Conservation (phyloP, 371 early-diverging fungal genomes). For the Saksenaea vasiformis region DNA sequence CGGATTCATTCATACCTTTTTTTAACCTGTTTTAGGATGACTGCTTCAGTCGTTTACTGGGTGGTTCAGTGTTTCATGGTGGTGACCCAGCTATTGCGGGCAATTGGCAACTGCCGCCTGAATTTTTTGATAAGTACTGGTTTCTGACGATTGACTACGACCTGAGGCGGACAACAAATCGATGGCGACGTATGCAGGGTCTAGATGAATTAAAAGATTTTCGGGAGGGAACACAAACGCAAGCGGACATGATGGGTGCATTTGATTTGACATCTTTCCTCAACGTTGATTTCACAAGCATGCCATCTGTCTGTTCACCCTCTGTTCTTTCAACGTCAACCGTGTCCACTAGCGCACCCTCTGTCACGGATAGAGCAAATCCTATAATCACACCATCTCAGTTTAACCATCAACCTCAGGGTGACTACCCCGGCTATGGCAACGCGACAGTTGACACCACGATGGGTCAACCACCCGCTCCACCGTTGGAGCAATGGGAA, state of each 20-base stretch:
- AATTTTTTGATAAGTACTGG: slow-evolving; percentile 62
- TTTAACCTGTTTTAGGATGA: slow-evolving; percentile 36
- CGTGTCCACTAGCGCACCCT: background rate
- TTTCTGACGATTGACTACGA: slow-evolving; percentile 53
- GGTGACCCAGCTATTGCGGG: slow-evolving; percentile 58
- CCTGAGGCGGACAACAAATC: slow-evolving; percentile 37
- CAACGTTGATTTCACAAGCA: background rate
- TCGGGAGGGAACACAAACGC: background rate
- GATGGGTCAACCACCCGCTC: background rate
- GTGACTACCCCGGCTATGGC: background rate
- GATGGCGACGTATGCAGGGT: slow-evolving; percentile 36
- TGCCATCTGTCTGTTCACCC: background rate
- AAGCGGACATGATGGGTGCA: background rate
- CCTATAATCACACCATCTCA: background rate
- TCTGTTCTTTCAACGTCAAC: background rate
- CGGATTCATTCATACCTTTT: background rate
- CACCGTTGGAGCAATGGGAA: background rate
- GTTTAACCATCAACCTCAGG: background rate
- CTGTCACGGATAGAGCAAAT: background rate
- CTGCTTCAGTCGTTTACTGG: slow-evolving; percentile 53
- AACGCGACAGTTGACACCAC: background rate
- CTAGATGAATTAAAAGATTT: slow-evolving; percentile 21
- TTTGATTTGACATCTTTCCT: background rate
- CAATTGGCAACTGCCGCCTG: slow-evolving; percentile 58
- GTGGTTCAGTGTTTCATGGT: slow-evolving; percentile 55